These are phyloP conservation scores for Arabidopsis lyrata DNA, from an alignment of 441 rosid genomes.

Conservation along the genomic window DNA sequence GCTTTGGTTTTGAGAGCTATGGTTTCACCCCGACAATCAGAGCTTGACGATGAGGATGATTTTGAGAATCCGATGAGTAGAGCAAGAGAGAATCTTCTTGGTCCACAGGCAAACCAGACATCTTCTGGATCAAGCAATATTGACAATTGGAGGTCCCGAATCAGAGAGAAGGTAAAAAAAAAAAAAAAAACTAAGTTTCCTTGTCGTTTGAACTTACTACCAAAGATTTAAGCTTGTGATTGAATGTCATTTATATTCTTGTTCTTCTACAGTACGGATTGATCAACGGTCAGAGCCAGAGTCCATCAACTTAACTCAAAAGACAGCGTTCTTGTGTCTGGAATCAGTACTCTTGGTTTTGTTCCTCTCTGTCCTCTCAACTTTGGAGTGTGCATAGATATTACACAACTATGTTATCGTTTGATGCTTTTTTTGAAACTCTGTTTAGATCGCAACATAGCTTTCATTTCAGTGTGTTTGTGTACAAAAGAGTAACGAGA, in stretches of 20 bases:
- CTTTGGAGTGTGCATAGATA: constrained; percentile 37
- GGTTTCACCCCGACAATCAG: constrained; percentile 58
- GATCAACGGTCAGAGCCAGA: constrained; percentile 40
- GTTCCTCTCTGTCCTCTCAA: constrained; percentile 20
- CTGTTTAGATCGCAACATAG: constrained; percentile 13
- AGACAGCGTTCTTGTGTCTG: not conserved
- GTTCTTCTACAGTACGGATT: constrained; percentile 37
- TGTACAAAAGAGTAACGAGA: constrained; percentile 33
- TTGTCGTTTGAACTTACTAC: constrained; percentile 12
- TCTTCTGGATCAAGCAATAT: constrained; percentile 57
- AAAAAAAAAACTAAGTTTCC: constrained; percentile 29
- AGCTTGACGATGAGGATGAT: constrained; percentile 69
- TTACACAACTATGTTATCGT: constrained; percentile 11
- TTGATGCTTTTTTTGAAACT: not conserved
- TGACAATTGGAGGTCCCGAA: constrained; percentile 71
- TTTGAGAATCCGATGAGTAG: constrained; percentile 64
- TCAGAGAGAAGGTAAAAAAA: constrained; percentile 80
- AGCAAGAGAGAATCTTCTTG: constrained; percentile 76
- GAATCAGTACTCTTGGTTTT: constrained; percentile 14
- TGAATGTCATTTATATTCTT: not conserved
- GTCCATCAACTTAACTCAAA: constrained; percentile 35
- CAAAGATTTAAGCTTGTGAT: constrained; percentile 6
- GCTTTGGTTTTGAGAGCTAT: constrained; percentile 78
- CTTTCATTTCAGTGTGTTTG: constrained; percentile 7
- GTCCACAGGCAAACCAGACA: constrained; percentile 61